These are phyloP conservation scores for Albugo laibachii DNA, from an alignment of 352 stramenopile genomes.

Conservation along the genomic window DNA sequence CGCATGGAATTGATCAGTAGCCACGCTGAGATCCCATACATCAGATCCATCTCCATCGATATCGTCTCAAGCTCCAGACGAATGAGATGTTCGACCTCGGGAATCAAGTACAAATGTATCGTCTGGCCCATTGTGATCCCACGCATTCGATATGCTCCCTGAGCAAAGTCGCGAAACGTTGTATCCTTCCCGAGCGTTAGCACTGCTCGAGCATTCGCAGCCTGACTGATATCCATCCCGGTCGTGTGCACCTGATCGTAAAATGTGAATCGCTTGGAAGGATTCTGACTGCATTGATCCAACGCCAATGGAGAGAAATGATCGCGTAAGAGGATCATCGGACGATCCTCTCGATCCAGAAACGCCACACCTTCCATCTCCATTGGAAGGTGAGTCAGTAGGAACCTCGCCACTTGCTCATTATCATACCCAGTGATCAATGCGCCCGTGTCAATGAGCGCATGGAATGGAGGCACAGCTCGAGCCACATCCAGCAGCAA, in stretches of 20 bases:
- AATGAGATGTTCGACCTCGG: conserved; percentile 82
- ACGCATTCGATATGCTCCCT: conserved; percentile 84
- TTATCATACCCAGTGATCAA: conserved; percentile 84
- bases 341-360: conserved; percentile 70
- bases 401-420: conserved; percentile 63
- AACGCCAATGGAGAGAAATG: conserved; percentile 89
- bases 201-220: conserved; percentile 70
- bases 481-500: conserved; percentile 63
- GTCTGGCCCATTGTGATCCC: conserved; percentile 82
- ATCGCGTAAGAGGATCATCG: conserved; percentile 88
- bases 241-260: conserved; percentile 90
- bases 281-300: conserved; percentile 67
- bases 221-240: conserved; percentile 87
- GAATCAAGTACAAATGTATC: conserved; percentile 85
- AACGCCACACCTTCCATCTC: conserved; percentile 85
- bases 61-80: conserved; percentile 35
- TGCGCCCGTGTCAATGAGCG: conserved; percentile 82
- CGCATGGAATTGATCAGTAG: conserved; percentile 99
- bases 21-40: conserved; percentile 83
- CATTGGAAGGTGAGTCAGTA: conserved; percentile 49
- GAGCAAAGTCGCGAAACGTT: conserved; percentile 88
- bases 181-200: conserved; percentile 92
- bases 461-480: conserved; percentile 52
- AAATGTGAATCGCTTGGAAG: conserved; percentile 81
- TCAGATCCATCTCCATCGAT: conserved; percentile 26